Evolutionary conservation across 305 asterid genomes (phyloP).

Genomic region (Plantago coronopus): DNA sequence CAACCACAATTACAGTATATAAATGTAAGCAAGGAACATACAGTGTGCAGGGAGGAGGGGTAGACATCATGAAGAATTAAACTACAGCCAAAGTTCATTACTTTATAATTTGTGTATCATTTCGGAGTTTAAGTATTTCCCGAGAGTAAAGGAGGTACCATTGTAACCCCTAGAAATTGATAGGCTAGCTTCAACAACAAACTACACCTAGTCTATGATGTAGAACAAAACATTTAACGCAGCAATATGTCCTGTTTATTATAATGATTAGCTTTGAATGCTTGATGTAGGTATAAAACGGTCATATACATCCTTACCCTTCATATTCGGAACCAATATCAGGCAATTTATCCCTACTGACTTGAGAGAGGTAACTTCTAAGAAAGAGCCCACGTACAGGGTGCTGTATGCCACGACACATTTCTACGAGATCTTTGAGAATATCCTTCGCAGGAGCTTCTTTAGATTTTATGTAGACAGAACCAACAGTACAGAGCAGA

Average conservation of each 20-base stretch:
- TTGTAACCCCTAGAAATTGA: slow-evolving; percentile 5
- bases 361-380: slow-evolving; percentile 97
- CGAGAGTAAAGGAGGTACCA: slow-evolving; percentile 1
- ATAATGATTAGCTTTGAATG: slow-evolving; percentile 3
- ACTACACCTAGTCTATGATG: slow-evolving; percentile 14
- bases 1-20: slow-evolving; percentile 11
- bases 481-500: slow-evolving; percentile 92
- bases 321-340: slow-evolving; percentile 95
- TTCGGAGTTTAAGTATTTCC: background rate
- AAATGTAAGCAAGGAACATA: slow-evolving; percentile 7
- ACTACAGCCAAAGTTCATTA: slow-evolving; percentile 6
- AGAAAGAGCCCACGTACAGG: slow-evolving; percentile 95
- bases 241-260: background rate
- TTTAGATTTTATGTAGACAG: slow-evolving; percentile 86
- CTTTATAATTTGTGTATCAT: slow-evolving; percentile 13
- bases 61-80: slow-evolving; percentile 3
- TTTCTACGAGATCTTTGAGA: slow-evolving; percentile 96
- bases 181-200: background rate
- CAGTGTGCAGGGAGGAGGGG: slow-evolving; percentile 14
- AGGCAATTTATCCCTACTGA: slow-evolving; percentile 91
- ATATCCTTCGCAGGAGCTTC: slow-evolving; percentile 98
- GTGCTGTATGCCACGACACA: slow-evolving; percentile 94
- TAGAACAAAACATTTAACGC: background rate
- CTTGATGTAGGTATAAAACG: slow-evolving; percentile 20
- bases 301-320: slow-evolving; percentile 55